Evolutionary conservation across 2,329 filamentous ascomycete genomes (phyloP).

Genomic region (Microcyclospora pomicola): DNA sequence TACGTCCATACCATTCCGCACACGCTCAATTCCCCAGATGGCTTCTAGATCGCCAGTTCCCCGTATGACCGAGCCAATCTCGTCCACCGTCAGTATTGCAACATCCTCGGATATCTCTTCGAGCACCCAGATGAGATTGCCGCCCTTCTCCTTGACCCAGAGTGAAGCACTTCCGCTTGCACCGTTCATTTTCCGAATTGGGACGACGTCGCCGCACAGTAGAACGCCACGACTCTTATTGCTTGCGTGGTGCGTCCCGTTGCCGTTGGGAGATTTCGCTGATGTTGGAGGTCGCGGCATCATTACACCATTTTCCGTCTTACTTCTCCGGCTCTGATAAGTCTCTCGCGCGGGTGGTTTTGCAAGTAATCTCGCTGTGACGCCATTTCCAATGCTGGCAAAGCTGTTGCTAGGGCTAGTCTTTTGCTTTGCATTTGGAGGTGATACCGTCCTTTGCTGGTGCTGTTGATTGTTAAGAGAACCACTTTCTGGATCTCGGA

Average conservation of each 20-base stretch:
- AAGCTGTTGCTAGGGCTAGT: conserved; percentile 26
- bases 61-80: conserved; percentile 58
- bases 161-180: conserved; percentile 82
- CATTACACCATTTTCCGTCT: conserved; percentile 47
- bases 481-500: conserved; percentile 45
- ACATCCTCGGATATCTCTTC: conserved; percentile 97
- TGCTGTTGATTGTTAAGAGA: conserved; percentile 2
- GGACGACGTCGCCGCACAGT: conserved; percentile 93
- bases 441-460: conserved; percentile 9
- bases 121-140: conserved; percentile 90
- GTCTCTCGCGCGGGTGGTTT: conserved; percentile 54
- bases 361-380: conserved; percentile 76
- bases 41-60: conserved; percentile 63
- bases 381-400: conserved; percentile 62
- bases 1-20: conserved; percentile 58
- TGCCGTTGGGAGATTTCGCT: conserved; percentile 23
- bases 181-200: conserved; percentile 91
- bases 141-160: conserved; percentile 96
- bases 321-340: conserved; percentile 44
- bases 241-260: conserved; percentile 46
- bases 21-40: conserved; percentile 67
- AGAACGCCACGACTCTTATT: conserved; percentile 77
- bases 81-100: conserved; percentile 61
- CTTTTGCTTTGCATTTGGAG: conserved; percentile 18
- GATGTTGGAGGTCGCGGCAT: conserved; percentile 31